Conservation (phyloP, 371 early-diverging fungal species). For the Apophysomyces sp. region DNA sequence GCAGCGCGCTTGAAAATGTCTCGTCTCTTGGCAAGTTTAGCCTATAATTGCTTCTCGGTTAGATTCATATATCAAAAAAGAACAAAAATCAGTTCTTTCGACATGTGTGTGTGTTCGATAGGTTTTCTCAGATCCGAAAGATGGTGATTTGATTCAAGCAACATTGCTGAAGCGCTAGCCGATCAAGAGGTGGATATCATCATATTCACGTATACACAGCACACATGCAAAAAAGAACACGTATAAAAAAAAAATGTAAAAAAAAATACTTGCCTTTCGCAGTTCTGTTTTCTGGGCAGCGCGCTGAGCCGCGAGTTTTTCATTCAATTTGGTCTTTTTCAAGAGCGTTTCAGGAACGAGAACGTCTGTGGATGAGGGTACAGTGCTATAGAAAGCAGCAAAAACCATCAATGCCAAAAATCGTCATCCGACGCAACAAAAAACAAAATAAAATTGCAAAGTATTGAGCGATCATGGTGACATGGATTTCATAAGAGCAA, state of each 20-base stretch:
- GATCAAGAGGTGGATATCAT: background rate
- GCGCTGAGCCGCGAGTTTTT: slow-evolving; percentile 81
- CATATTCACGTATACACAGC: background rate
- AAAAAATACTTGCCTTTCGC: slow-evolving; percentile 61
- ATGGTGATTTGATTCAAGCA: slow-evolving; percentile 2
- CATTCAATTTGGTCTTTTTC: slow-evolving; percentile 93
- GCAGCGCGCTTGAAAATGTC: slow-evolving; percentile 97
- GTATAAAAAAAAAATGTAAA: background rate
- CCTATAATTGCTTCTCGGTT: slow-evolving; percentile 38
- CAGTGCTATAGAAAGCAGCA: slow-evolving; percentile 34
- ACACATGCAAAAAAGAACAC: background rate
- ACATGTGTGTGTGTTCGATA: background rate
- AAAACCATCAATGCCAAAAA: slow-evolving; percentile 1
- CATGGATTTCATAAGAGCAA: background rate
- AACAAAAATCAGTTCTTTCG: too few relatives aligned
- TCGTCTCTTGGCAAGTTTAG: slow-evolving; percentile 75
- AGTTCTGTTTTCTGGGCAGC: slow-evolving; percentile 58
- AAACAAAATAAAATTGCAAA: background rate
- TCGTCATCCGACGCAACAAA: background rate
- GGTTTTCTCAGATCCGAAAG: background rate
- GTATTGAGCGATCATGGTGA: background rate
- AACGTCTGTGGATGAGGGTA: slow-evolving; percentile 65
- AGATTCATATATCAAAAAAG: background rate
- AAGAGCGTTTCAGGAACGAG: slow-evolving; percentile 95
- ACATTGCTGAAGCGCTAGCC: background rate